These are phyloP conservation scores for Pelargonium australe DNA, from an alignment of 441 rosid genomes.

Conservation along the genomic window DNA sequence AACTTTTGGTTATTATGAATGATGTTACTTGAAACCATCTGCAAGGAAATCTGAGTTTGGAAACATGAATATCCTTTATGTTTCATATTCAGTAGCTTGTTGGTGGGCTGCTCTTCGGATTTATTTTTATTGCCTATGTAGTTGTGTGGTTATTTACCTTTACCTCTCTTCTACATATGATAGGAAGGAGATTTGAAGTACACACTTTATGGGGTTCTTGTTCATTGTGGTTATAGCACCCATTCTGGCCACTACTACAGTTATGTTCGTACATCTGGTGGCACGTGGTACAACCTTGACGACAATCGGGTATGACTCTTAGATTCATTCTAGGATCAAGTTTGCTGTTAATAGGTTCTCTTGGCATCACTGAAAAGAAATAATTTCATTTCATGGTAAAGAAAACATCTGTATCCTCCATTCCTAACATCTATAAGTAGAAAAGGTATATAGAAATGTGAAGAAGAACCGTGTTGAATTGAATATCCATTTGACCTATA, in stretches of 20 bases:
- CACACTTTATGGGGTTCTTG: slow-evolving; percentile 87
- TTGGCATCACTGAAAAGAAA: too few relatives aligned
- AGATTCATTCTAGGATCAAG: slow-evolving; percentile 13
- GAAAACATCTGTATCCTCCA: too few relatives aligned
- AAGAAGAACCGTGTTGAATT: too few relatives aligned
- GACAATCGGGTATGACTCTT: slow-evolving; percentile 62
- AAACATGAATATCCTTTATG: background rate
- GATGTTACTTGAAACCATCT: too few relatives aligned
- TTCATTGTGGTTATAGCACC: slow-evolving; percentile 78
- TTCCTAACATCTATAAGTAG: too few relatives aligned
- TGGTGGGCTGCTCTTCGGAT: background rate
- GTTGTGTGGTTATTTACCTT: background rate
- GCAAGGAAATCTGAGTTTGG: too few relatives aligned
- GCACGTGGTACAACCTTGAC: slow-evolving; percentile 88
- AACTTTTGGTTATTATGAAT: too few relatives aligned
- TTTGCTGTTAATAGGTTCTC: slow-evolving; percentile 10
- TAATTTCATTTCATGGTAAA: too few relatives aligned
- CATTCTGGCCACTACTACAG: slow-evolving; percentile 91
- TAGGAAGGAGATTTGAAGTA: slow-evolving; percentile 90
- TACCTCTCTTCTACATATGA: slow-evolving; percentile 19
- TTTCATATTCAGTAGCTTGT: background rate
- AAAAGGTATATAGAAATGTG: too few relatives aligned
- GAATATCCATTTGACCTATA: too few relatives aligned
- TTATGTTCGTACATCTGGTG: slow-evolving; percentile 86
- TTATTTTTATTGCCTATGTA: background rate